A percentile compares a stretch with the other conserved stretches of the same genome.
Conservation (phyloP, 345 rosid species). For the Tarenaya hassleriana region DNA sequence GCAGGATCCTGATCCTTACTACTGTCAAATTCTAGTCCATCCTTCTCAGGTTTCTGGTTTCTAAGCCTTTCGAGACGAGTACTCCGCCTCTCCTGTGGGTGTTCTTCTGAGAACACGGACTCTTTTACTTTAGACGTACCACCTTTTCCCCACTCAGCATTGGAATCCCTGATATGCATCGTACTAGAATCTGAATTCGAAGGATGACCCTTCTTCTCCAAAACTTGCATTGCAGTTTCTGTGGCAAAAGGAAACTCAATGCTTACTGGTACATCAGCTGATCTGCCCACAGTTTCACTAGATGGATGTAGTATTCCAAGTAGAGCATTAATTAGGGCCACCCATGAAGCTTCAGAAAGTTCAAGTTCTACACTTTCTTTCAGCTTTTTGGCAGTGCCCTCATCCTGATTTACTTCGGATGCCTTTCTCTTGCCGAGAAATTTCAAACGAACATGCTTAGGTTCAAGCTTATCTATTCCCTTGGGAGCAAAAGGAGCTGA, state of each 20-base stretch:
- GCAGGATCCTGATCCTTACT: constrained; percentile 66
- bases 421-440: constrained; percentile 83
- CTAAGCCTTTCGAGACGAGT: constrained; percentile 93
- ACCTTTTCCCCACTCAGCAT: constrained; percentile 47
- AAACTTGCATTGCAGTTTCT: constrained; percentile 35
- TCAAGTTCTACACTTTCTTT: constrained; percentile 49
- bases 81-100: constrained; percentile 92
- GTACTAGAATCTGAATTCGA: constrained; percentile 31
- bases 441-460: constrained; percentile 73
- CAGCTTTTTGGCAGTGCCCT: constrained; percentile 42
- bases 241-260: constrained; percentile 40
- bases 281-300: constrained; percentile 35
- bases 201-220: constrained; percentile 37
- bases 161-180: constrained; percentile 38
- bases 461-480: constrained; percentile 92
- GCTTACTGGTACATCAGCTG: constrained; percentile 68
- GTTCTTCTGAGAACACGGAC: constrained; percentile 49
- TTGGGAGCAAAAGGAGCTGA: constrained; percentile 75
- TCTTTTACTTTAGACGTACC: constrained; percentile 50
- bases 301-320: constrained; percentile 61
- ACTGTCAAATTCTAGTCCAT: constrained; percentile 53
- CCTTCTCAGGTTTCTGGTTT: constrained; percentile 93
- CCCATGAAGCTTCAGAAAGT: constrained; percentile 69
- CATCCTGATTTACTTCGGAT: constrained; percentile 43
- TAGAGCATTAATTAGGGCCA: constrained; percentile 53